phyloP scores from a whole-genome alignment of 2,329 filamentous ascomycete genomes.

The Claviceps maximensis region DNA sequence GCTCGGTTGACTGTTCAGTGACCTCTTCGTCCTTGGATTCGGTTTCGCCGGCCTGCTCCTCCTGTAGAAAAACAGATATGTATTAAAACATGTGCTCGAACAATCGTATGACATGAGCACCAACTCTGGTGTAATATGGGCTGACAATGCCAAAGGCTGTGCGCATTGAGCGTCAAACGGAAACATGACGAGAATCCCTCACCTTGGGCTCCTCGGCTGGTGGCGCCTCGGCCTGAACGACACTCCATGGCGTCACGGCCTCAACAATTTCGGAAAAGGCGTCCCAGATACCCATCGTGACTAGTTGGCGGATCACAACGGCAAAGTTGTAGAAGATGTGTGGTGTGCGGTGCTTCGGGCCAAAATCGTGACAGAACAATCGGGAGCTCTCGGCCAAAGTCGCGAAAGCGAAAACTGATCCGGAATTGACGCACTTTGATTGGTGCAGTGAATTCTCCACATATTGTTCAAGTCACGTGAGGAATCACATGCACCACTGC shows the following conservation, averaged over 20 bases:
- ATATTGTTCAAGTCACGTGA: slow-evolving; percentile 3
- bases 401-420: slow-evolving; percentile 30
- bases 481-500: slow-evolving; percentile 11
- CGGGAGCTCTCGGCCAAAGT: slow-evolving; percentile 29
- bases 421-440: slow-evolving; percentile 37
- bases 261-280: slow-evolving; percentile 50
- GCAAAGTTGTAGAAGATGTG: slow-evolving; percentile 19
- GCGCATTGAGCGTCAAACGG: neutral
- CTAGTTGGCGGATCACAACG: slow-evolving; percentile 26
- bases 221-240: slow-evolving; percentile 53
- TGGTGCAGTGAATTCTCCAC: slow-evolving; percentile 17
- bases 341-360: slow-evolving; percentile 18
- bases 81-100: neutral
- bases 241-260: slow-evolving; percentile 51
- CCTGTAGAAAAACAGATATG: slow-evolving; percentile 10
- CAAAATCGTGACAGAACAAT: slow-evolving; percentile 20
- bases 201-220: slow-evolving; percentile 51
- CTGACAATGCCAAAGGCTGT: neutral
- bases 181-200: slow-evolving; percentile 13
- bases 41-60: slow-evolving; percentile 31
- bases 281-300: slow-evolving; percentile 55
- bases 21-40: slow-evolving; percentile 36
- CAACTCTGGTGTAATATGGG: neutral
- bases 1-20: slow-evolving; percentile 13
- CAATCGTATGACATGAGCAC: neutral